Percentiles rank a stretch among this genome's conserved stretches.
Evolutionary conservation across 78 protist species (phyloP).

Genomic region (Tieghemostelium lacteum): DNA sequence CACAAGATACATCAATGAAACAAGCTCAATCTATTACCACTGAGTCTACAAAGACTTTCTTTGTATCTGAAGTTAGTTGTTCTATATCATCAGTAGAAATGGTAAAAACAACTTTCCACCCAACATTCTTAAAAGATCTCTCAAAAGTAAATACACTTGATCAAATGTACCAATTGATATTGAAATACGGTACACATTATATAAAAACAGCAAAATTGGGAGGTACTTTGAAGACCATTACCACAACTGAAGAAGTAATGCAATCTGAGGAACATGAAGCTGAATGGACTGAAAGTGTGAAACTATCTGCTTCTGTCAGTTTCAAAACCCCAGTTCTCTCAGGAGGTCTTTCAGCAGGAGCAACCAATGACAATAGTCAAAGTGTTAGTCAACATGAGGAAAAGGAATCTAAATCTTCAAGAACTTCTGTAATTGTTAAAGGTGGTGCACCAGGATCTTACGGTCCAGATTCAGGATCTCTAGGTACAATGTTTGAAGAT

Average conservation of each 20-base stretch:
- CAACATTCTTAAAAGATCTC: conserved; percentile 9
- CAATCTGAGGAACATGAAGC: neutral
- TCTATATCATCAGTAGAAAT: neutral
- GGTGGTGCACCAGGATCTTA: conserved; percentile 46
- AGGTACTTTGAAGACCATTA: neutral
- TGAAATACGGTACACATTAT: neutral
- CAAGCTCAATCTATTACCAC: neutral
- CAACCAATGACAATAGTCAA: neutral
- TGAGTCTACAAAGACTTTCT: neutral
- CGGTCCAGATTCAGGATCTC: too few relatives aligned
- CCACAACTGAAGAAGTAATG: neutral
- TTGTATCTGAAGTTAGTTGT: conserved; percentile 6
- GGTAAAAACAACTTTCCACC: neutral
- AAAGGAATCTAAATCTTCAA: neutral
- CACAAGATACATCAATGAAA: neutral
- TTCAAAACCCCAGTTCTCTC: neutral
- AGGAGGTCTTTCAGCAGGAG: neutral
- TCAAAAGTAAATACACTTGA: neutral
- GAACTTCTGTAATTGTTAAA: neutral
- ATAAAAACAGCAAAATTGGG: neutral
- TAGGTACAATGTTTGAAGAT: too few relatives aligned
- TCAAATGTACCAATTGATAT: neutral
- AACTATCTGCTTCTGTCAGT: neutral
- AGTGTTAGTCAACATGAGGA: neutral
- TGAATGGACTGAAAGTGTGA: neutral